These are phyloP conservation scores for Alternaria sp. DNA, from an alignment of 2,329 filamentous ascomycete species.

Conservation along the genomic window DNA sequence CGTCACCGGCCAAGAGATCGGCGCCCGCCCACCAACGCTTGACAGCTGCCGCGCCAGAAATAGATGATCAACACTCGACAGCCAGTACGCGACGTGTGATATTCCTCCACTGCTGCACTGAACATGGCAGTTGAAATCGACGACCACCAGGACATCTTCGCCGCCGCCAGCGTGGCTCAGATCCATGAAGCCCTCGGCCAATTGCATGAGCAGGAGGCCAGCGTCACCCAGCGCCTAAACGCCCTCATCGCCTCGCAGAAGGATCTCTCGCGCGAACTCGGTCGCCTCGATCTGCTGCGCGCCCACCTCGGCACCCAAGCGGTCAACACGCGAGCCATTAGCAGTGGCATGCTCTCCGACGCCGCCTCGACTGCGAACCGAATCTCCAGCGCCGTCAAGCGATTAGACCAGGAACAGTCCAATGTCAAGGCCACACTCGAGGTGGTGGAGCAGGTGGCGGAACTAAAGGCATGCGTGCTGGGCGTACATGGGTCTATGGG, in stretches of 20 bases:
- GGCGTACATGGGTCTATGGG: constrained; percentile 97
- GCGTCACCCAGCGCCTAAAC: constrained; percentile 76
- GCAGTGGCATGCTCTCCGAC: constrained; percentile 87
- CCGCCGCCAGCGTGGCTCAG: constrained; percentile 76
- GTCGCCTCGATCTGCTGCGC: constrained; percentile 85
- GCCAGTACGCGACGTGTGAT: not conserved
- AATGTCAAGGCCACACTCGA: constrained; percentile 88
- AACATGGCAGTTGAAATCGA: constrained; percentile 26
- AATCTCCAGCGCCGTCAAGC: constrained; percentile 85
- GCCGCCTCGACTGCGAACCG: constrained; percentile 85
- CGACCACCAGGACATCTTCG: constrained; percentile 54
- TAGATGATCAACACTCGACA: not conserved
- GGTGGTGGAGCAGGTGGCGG: constrained; percentile 94
- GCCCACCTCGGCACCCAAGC: constrained; percentile 88
- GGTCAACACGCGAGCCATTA: constrained; percentile 80
- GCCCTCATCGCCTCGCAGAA: constrained; percentile 81
- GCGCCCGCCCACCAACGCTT: not conserved
- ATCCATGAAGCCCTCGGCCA: constrained; percentile 78
- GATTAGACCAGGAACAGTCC: constrained; percentile 88
- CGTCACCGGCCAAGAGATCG: constrained; percentile 12
- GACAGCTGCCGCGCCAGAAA: constrained; percentile 5
- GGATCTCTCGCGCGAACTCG: constrained; percentile 84
- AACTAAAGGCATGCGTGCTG: constrained; percentile 95
- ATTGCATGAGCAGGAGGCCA: constrained; percentile 77
- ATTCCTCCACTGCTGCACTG: constrained; percentile 1